Conservation (phyloP, 352 stramenopile species). For the Pythium aquatile region DNA sequence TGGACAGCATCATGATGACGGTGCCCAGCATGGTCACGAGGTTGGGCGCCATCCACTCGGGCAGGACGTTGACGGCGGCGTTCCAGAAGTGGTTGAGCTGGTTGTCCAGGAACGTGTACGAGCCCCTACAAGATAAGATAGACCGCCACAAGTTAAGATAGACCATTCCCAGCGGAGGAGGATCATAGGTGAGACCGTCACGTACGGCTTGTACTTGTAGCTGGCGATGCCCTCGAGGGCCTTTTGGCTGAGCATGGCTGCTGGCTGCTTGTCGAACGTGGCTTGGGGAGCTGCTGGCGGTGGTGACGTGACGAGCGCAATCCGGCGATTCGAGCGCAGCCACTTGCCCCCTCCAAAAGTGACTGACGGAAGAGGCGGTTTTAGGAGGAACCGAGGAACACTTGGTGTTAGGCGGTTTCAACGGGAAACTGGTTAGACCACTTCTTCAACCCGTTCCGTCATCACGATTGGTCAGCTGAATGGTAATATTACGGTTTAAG, state of each 20-base stretch:
- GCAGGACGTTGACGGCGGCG: conserved; percentile 76
- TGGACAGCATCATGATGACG: conserved; percentile 71
- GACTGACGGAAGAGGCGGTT: conserved; percentile 1
- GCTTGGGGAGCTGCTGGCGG: not conserved
- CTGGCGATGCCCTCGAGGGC: conserved; percentile 80
- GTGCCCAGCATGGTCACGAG: conserved; percentile 90
- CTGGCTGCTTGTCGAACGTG: not conserved
- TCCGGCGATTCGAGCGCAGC: too few relatives aligned
- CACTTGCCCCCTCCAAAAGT: conserved; percentile 7
- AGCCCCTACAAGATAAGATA: conserved; percentile 37
- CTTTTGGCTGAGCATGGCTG: conserved; percentile 65
- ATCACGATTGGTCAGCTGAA: not conserved
- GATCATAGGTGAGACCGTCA: not conserved
- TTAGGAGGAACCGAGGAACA: conserved; percentile 1
- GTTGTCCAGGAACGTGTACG: conserved; percentile 89
- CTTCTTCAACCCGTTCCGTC: conserved; percentile 8
- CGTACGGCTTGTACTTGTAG: conserved; percentile 89
- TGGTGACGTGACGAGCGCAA: conserved; percentile 3
- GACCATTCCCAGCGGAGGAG: not conserved
- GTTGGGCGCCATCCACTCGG: conserved; percentile 90
- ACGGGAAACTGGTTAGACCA: not conserved
- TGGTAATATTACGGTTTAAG: not conserved
- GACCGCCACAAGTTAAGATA: not conserved
- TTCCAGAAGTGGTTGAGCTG: conserved; percentile 88
- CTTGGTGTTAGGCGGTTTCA: not conserved